Base-by-base conservation (phyloP, 345 rosid genomes). In the Noccaea bulbosa region DNA sequence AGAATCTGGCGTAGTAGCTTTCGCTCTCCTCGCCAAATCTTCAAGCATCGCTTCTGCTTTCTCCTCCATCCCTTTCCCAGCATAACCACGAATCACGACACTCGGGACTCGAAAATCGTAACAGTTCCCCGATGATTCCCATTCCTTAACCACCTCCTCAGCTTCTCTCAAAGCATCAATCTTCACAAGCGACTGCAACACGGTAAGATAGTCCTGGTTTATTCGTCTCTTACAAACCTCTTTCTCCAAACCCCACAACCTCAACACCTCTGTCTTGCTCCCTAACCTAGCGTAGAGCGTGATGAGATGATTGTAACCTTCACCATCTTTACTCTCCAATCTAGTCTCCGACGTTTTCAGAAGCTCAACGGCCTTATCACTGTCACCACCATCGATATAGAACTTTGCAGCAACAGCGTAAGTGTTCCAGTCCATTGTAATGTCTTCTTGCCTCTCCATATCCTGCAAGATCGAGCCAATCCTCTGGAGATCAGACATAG, bases 401-500 rank as follows among this genome's bases (percentile, higher is more conserved):
- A 86, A 78, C 75, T 83, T 86, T 0, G 94, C 96, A 70, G 78
- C 94, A 46, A 83, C 87, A 17, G 91, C 80, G n/a, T 87, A 88
- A 0, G 98, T 85, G 74, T 80, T 91, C 98, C 98, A 90, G 67
- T 90, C 94, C 85, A 90, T 69, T 17, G 73, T 75, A 71, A 88
- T 80, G 65, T 71, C 69, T 8, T 73, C 70, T 34, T 81, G 81
- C 16, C 74, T 75, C 75, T 88, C 96, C 97, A 93, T 93, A 80
- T 93, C 94, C 34, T 62, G 49, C 47, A 93, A 75, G 60, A 83
- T 45, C 22, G 11, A 67, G 9, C 90, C 85, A 80, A 93, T 77
- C 64, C 83, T 84, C 65, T 77, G 83, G 1, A 86, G 22, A 62
- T 91, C 86, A 39, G 83, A 79, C 76, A 75, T 78, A 24, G 77